phyloP scores from a whole-genome alignment of 208 protist genomes.

The Acanthamoeba lenticulata region DNA sequence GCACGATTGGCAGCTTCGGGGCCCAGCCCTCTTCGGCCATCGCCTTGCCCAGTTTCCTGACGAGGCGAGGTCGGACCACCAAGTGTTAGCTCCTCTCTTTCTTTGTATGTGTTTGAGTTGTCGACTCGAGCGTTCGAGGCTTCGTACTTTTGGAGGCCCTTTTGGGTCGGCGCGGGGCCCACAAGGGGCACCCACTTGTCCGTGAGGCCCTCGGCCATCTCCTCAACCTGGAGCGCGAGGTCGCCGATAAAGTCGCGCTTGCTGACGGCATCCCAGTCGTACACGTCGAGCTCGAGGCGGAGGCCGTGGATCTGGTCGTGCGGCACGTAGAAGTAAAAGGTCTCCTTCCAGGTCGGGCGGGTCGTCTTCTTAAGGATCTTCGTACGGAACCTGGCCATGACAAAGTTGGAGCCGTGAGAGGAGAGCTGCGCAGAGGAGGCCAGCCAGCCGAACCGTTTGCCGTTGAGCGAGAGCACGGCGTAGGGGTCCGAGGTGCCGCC shows the following conservation, averaged over 20 bases:
- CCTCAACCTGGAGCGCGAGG: neutral
- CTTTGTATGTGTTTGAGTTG: too few relatives aligned
- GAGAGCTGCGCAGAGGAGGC: neutral
- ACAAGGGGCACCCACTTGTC: neutral
- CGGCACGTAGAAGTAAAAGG: constrained; percentile 51
- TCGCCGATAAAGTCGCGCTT: neutral
- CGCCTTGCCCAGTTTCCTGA: constrained; percentile 41
- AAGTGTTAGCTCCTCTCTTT: too few relatives aligned
- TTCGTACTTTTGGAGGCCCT: neutral
- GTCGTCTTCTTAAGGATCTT: neutral
- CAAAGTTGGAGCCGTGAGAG: neutral
- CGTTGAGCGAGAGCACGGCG: neutral
- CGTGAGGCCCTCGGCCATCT: neutral
- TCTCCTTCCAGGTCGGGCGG: neutral
- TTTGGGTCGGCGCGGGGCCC: neutral
- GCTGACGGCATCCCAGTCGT: constrained; percentile 28
- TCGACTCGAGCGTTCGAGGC: too few relatives aligned
- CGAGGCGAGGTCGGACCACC: too few relatives aligned
- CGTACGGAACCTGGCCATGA: neutral
- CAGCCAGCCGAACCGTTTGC: neutral
- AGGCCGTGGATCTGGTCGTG: neutral
- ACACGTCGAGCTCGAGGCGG: neutral
- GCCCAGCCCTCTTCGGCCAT: constrained; percentile 58
- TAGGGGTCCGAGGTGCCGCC: constrained; percentile 21
- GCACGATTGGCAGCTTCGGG: constrained; percentile 47